phyloP scores from a whole-genome alignment of 441 rosid genomes.

The Erodium texanum region DNA sequence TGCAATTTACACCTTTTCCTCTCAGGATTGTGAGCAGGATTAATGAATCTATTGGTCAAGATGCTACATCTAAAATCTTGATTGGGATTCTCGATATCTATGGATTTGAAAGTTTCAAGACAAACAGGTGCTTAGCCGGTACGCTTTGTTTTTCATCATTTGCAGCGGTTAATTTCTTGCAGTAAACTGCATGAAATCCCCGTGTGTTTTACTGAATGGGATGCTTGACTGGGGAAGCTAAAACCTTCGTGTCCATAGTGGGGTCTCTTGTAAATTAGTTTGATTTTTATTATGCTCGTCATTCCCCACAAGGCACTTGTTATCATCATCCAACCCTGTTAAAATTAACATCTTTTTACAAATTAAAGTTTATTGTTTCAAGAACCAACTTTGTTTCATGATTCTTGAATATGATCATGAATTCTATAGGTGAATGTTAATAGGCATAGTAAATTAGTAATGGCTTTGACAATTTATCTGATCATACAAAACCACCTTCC shows the following conservation, averaged over 20 bases:
- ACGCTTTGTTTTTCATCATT: constrained; percentile 66
- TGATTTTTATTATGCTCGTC: neutral
- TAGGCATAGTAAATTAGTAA: neutral
- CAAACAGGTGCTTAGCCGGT: constrained; percentile 99
- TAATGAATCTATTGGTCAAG: constrained; percentile 87
- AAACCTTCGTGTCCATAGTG: constrained; percentile 12
- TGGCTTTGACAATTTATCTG: too few species aligned
- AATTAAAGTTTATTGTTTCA: neutral
- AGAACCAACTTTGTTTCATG: neutral
- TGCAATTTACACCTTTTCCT: constrained; percentile 18
- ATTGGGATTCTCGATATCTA: constrained; percentile 88
- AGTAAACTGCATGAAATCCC: constrained; percentile 25
- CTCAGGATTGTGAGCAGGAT: constrained; percentile 87
- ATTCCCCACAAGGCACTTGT: constrained; percentile 1
- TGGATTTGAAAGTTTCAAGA: constrained; percentile 94
- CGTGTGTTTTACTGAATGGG: constrained; percentile 16
- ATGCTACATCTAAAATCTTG: constrained; percentile 61
- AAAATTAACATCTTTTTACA: neutral
- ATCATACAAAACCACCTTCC: neutral
- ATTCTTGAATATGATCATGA: neutral
- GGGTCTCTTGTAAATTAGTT: neutral
- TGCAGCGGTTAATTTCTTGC: constrained; percentile 27
- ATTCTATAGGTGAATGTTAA: neutral
- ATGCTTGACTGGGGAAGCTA: constrained; percentile 14
- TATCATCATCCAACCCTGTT: neutral